Evolutionary conservation across 768 basidiomycete species (phyloP).

Genomic region (Porpolomopsis calyptriformis): DNA sequence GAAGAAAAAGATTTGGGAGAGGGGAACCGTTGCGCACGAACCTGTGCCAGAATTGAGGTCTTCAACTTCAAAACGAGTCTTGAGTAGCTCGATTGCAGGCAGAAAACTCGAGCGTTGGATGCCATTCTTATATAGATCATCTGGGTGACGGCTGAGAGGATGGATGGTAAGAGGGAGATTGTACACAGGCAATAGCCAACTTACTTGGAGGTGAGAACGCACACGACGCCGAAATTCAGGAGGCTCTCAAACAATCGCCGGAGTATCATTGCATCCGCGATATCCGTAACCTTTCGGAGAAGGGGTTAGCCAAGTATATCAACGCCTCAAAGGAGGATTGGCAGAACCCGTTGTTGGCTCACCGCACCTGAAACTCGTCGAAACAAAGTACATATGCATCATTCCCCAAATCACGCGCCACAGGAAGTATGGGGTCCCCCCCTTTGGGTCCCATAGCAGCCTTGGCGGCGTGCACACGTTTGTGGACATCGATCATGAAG

Average conservation of each 20-base stretch:
- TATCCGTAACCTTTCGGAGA: conserved; percentile 72
- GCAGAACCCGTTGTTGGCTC: conserved; percentile 1
- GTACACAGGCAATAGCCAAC: conserved; percentile 18
- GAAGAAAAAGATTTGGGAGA: conserved; percentile 4
- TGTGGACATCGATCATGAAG: conserved; percentile 99
- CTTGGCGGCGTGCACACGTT: conserved; percentile 79
- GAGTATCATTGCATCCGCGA: conserved; percentile 97
- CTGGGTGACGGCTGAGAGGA: conserved; percentile 76
- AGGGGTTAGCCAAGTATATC: too few relatives aligned
- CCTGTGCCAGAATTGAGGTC: conserved; percentile 96
- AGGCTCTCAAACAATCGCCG: conserved; percentile 81
- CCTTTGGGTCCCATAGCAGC: conserved; percentile 52
- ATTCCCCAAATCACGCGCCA: conserved; percentile 76
- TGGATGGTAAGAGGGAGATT: conserved; percentile 4
- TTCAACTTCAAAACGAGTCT: conserved; percentile 74
- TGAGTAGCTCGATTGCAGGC: conserved; percentile 90
- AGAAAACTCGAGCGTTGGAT: conserved; percentile 93
- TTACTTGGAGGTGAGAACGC: conserved; percentile 95
- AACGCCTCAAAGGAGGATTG: too few relatives aligned
- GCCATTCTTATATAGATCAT: conserved; percentile 97
- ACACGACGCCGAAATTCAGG: conserved; percentile 80
- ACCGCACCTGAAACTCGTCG: conserved; percentile 89
- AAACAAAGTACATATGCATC: conserved; percentile 87
- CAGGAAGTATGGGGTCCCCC: conserved; percentile 79
- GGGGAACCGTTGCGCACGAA: conserved; percentile 22